phyloP scores from a whole-genome alignment of 129 eudicot species.

The Lonicera japonica region DNA sequence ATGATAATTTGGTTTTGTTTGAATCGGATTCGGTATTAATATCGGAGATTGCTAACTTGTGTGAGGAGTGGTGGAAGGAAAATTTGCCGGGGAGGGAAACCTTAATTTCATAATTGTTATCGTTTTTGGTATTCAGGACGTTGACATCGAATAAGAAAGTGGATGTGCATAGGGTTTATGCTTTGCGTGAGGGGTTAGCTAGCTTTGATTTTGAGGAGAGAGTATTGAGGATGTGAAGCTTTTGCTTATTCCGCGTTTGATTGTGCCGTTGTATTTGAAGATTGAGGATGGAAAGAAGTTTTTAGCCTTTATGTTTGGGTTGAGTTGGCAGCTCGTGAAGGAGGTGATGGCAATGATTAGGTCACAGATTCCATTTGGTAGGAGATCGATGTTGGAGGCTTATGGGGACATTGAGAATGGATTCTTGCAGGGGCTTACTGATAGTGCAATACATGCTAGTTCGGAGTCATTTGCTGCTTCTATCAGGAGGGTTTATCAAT shows the following conservation, averaged over 20 bases:
- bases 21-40: constrained; percentile 56
- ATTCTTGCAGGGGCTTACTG: constrained; percentile 64
- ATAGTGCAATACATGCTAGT: constrained; percentile 70
- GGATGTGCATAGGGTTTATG: constrained; percentile 74
- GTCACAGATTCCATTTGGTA: constrained; percentile 83
- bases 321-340: constrained; percentile 70
- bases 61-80: constrained; percentile 97
- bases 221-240: constrained; percentile 88
- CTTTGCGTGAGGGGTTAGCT: constrained; percentile 62
- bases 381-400: constrained; percentile 89
- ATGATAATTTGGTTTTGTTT: constrained; percentile 69
- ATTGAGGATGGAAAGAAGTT: constrained; percentile 83
- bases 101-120: constrained; percentile 69
- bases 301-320: constrained; percentile 60
- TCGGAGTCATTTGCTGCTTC: constrained; percentile 57
- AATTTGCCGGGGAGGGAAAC: constrained; percentile 56
- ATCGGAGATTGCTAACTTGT: constrained; percentile 65
- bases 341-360: constrained; percentile 74
- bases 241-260: constrained; percentile 70
- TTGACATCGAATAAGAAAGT: constrained; percentile 83
- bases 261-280: constrained; percentile 76
- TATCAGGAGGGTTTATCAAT: constrained; percentile 61
- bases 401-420: constrained; percentile 83
- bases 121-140: constrained; percentile 69
- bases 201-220: constrained; percentile 97